Evolutionary conservation across 2,329 filamentous ascomycete species (phyloP).

Genomic region (Sphaerostilbella broomeana): DNA sequence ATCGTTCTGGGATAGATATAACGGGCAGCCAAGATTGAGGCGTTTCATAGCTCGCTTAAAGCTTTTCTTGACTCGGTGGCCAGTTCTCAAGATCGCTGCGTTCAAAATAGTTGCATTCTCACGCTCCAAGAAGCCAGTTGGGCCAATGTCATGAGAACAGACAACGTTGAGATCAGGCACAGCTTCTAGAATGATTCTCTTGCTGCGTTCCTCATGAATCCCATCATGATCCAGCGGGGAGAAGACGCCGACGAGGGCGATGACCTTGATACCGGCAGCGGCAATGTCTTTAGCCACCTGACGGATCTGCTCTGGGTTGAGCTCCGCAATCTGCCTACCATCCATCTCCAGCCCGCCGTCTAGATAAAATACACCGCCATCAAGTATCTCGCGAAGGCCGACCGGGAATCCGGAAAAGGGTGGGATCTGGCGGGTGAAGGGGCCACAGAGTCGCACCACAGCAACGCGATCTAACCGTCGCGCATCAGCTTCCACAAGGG

Average conservation of each 20-base stretch:
- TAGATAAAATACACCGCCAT: slow-evolving; percentile 35
- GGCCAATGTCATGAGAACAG: slow-evolving; percentile 38
- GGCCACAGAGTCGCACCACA: slow-evolving; percentile 39
- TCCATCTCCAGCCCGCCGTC: slow-evolving; percentile 45
- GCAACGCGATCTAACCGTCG: slow-evolving; percentile 38
- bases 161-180: slow-evolving; percentile 32
- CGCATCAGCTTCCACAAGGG: slow-evolving; percentile 39
- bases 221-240: slow-evolving; percentile 38
- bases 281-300: slow-evolving; percentile 27
- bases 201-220: slow-evolving; percentile 34
- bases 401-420: slow-evolving; percentile 41
- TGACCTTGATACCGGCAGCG: slow-evolving; percentile 28
- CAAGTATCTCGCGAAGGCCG: slow-evolving; percentile 33
- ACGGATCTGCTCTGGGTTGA: slow-evolving; percentile 33
- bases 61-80: slow-evolving; percentile 38
- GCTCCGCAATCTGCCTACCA: slow-evolving; percentile 35
- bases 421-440: slow-evolving; percentile 38
- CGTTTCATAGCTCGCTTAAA: slow-evolving; percentile 41
- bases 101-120: slow-evolving; percentile 52
- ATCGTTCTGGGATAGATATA: slow-evolving; percentile 48
- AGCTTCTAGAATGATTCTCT: slow-evolving; percentile 30
- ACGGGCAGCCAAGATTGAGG: slow-evolving; percentile 34
- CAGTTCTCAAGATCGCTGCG: slow-evolving; percentile 43
- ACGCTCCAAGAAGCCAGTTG: slow-evolving; percentile 38
- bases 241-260: slow-evolving; percentile 40